Conservation (phyloP, 768 basidiomycete genomes). For the Lentinula guzmanii region DNA sequence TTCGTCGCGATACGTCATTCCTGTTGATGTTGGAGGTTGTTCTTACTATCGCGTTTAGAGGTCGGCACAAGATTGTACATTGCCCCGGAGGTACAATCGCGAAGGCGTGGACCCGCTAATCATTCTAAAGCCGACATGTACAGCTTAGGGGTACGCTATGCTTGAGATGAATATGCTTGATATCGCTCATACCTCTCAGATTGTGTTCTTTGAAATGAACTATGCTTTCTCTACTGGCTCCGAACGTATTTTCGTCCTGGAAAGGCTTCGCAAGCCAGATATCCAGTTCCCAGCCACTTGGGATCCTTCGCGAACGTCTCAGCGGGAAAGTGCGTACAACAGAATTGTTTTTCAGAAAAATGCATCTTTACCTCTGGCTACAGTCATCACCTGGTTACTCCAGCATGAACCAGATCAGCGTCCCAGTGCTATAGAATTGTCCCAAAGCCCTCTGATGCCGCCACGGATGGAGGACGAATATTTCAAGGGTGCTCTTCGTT, state of each 20-base stretch:
- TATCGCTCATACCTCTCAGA: conserved; percentile 32
- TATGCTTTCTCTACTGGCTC: conserved; percentile 74
- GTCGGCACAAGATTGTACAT: conserved; percentile 91
- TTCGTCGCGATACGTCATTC: conserved; percentile 18
- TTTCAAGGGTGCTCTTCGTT: conserved; percentile 70
- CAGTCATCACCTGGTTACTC: conserved; percentile 77
- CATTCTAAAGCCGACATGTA: conserved; percentile 93
- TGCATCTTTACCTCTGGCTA: conserved; percentile 1
- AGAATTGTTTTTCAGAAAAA: not conserved
- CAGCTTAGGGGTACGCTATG: conserved; percentile 70
- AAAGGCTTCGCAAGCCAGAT: conserved; percentile 64
- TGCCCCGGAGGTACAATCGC: conserved; percentile 81
- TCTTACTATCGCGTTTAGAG: conserved; percentile 33
- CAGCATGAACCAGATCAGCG: conserved; percentile 76
- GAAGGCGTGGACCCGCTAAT: conserved; percentile 53
- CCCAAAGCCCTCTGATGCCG: conserved; percentile 73
- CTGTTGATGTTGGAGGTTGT: not conserved
- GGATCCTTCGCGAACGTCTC: conserved; percentile 53
- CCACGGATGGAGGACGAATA: conserved; percentile 77
- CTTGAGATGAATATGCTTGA: not conserved
- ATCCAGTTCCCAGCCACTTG: conserved; percentile 77
- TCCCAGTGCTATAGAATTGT: conserved; percentile 78
- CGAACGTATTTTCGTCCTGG: conserved; percentile 81
- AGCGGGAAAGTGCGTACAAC: conserved; percentile 58
- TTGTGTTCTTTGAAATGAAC: conserved; percentile 98